These are phyloP conservation scores for Inosperma sp. DNA, from an alignment of 768 basidiomycete genomes.

Conservation along the genomic window DNA sequence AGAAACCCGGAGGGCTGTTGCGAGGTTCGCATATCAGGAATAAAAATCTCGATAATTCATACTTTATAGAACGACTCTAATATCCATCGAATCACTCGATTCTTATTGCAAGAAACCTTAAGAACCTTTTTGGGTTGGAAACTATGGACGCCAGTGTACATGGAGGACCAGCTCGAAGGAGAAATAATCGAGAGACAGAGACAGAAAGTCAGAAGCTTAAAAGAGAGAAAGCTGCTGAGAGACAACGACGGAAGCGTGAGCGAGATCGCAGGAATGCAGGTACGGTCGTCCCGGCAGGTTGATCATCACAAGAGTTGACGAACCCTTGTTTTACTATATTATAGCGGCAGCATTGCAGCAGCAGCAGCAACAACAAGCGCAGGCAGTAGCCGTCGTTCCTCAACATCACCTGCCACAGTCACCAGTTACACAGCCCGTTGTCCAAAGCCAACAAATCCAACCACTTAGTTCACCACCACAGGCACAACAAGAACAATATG, in stretches of 20 bases:
- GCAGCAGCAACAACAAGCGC: conserved; percentile 21
- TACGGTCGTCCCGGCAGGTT: conserved; percentile 21
- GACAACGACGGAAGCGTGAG: conserved; percentile 80
- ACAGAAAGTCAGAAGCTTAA: conserved; percentile 68
- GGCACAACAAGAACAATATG: conserved; percentile 18
- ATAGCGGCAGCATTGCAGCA: conserved; percentile 24
- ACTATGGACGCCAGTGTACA: conserved; percentile 27
- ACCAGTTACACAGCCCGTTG: conserved; percentile 14
- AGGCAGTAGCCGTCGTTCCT: conserved; percentile 9
- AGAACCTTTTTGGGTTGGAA: conserved; percentile 3
- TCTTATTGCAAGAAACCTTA: no score
- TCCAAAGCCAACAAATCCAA: conserved; percentile 11
- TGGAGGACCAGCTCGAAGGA: conserved; percentile 31
- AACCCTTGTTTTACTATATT: conserved; percentile 24
- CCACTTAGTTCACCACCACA: conserved; percentile 16
- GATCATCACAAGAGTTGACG: conserved; percentile 24
- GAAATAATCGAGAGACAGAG: conserved; percentile 67
- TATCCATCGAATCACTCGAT: conserved; percentile 3
- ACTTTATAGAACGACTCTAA: conserved; percentile 1
- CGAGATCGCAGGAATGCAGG: conserved; percentile 47
- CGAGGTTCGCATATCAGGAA: conserved; percentile 5
- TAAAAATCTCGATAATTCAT: conserved; percentile 9
- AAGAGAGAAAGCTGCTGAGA: conserved; percentile 82
- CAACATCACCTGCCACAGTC: conserved; percentile 31
- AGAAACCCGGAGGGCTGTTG: conserved; percentile 13